These are phyloP conservation scores for Aspergillus piperis DNA, from an alignment of 2,329 filamentous ascomycete species.

Conservation along the genomic window DNA sequence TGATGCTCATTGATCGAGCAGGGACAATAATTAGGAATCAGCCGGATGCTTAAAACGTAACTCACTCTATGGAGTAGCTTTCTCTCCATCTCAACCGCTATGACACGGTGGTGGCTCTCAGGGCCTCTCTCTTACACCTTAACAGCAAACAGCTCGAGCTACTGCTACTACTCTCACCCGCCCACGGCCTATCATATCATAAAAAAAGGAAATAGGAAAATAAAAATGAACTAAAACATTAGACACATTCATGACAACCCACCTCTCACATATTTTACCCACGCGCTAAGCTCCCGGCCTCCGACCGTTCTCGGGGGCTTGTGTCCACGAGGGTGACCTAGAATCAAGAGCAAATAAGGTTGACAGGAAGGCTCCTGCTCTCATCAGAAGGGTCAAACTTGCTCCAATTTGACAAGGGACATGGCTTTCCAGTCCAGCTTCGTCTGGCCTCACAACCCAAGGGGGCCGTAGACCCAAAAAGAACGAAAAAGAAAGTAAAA, in stretches of 20 bases:
- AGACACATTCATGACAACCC: background rate
- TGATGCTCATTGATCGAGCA: slow-evolving; percentile 3
- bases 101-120: background rate
- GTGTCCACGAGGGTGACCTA: slow-evolving; percentile 7
- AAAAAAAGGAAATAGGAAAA: too few relatives aligned
- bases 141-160: too few relatives aligned
- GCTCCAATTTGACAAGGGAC: background rate
- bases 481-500: background rate
- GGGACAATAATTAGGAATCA: background rate
- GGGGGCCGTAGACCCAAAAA: background rate
- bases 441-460: background rate
- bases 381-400: background rate
- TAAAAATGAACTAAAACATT: too few relatives aligned
- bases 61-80: background rate
- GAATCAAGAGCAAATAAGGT: slow-evolving; percentile 12
- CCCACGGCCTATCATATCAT: too few relatives aligned
- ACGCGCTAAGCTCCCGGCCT: slow-evolving; percentile 15
- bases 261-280: slow-evolving; percentile 3
- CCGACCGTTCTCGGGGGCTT: slow-evolving; percentile 17
- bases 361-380: slow-evolving; percentile 11
- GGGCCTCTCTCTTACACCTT: background rate
- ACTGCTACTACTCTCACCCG: too few relatives aligned
- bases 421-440: background rate
- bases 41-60: background rate
- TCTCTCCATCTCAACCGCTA: background rate